A percentile compares a stretch with the other conserved stretches of the same genome.
These are phyloP conservation scores for Hawksworthiomyces lignivorus DNA, from an alignment of 2,329 filamentous ascomycete genomes.

Conservation along the genomic window DNA sequence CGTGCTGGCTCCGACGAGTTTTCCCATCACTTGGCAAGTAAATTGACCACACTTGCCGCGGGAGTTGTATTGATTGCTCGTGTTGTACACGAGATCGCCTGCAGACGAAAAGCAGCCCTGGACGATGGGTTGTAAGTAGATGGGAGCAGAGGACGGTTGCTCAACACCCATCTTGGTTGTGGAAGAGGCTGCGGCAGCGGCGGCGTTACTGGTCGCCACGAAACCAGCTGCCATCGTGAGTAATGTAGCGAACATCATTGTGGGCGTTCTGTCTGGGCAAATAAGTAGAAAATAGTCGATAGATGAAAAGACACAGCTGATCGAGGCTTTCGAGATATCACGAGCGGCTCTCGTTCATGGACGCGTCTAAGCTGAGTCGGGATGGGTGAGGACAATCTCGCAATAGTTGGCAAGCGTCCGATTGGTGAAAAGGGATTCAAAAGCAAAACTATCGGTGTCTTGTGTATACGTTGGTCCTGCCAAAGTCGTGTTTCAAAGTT, in stretches of 20 bases:
- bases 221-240: conserved; percentile 11
- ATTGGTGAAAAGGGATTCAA: too few species aligned
- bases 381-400: too few species aligned
- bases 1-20: conserved; percentile 54
- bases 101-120: conserved; percentile 44
- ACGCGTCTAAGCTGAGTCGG: too few species aligned
- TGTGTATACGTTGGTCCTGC: conserved; percentile 13
- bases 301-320: too few species aligned
- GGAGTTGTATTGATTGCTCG: conserved; percentile 25
- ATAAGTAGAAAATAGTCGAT: too few species aligned
- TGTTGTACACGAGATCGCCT: conserved; percentile 29
- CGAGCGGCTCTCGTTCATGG: too few species aligned
- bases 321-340: too few species aligned
- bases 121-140: conserved; percentile 29
- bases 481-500: conserved; percentile 5
- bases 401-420: too few species aligned
- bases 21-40: conserved; percentile 34
- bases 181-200: conserved; percentile 7
- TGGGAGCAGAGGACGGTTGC: conserved; percentile 29
- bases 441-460: too few species aligned
- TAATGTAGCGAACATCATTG: conserved; percentile 14
- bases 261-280: background rate
- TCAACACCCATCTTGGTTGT: conserved; percentile 22
- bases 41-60: conserved; percentile 34
- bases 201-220: conserved; percentile 8